Conservation (phyloP, 257 asterid genomes). For the Oldenlandia corymbosa region DNA sequence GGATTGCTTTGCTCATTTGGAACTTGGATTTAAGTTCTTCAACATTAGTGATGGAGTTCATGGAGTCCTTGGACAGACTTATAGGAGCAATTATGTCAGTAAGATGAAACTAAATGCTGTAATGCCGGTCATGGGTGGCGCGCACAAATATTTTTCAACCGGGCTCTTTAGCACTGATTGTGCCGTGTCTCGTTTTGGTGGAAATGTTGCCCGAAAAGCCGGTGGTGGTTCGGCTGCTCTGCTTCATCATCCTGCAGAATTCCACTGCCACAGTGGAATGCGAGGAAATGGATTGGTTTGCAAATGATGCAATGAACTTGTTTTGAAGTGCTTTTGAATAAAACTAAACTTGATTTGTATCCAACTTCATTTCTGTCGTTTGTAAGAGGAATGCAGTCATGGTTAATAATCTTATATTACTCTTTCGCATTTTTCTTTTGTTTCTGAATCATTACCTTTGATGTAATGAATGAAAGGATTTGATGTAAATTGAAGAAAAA, state of each 20-base stretch:
- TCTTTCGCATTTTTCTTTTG: background rate
- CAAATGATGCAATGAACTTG: slow-evolving; percentile 20
- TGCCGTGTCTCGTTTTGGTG: slow-evolving; percentile 32
- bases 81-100: slow-evolving; percentile 47
- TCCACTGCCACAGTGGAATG: slow-evolving; percentile 37
- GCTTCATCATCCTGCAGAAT: slow-evolving; percentile 15
- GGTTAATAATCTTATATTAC: too few species aligned
- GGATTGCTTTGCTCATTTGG: slow-evolving; percentile 66
- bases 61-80: slow-evolving; percentile 69
- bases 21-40: slow-evolving; percentile 48
- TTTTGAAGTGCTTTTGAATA: too few species aligned
- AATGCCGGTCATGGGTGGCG: slow-evolving; percentile 71
- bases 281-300: slow-evolving; percentile 49
- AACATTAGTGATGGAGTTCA: slow-evolving; percentile 26
- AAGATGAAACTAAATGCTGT: slow-evolving; percentile 36
- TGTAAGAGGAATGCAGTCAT: background rate
- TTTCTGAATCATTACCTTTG: background rate
- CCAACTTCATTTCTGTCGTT: background rate
- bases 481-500: background rate
- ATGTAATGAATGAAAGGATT: background rate
- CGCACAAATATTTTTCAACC: slow-evolving; percentile 29
- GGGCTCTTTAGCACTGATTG: slow-evolving; percentile 43
- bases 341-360: background rate
- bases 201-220: slow-evolving; percentile 3
- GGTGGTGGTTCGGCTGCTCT: background rate